Conservation (phyloP, 1,284 basidiomycete species). For the Ganoderma meredithae region DNA sequence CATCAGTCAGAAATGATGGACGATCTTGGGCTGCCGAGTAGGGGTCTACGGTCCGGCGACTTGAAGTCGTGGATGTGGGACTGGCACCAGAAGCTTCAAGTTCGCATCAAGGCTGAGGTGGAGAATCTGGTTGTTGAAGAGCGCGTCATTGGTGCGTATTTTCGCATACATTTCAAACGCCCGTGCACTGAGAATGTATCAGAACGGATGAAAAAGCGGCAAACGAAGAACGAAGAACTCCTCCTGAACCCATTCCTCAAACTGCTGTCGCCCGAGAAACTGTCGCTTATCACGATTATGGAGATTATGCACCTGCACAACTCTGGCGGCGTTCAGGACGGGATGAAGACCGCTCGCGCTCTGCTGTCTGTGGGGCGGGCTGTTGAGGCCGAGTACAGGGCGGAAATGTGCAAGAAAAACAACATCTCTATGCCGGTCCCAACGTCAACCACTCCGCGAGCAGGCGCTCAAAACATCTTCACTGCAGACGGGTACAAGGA, state of each 20-base stretch:
- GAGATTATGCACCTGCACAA: slow-evolving; percentile 90
- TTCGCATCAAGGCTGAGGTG: slow-evolving; percentile 65
- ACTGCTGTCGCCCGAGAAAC: slow-evolving; percentile 79
- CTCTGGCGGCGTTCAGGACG: slow-evolving; percentile 79
- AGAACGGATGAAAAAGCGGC: slow-evolving; percentile 9
- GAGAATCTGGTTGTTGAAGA: slow-evolving; percentile 54
- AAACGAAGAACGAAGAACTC: slow-evolving; percentile 15
- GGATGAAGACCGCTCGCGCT: slow-evolving; percentile 92
- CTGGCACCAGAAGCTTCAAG: slow-evolving; percentile 78
- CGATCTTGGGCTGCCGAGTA: slow-evolving; percentile 60
- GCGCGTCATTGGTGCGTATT: slow-evolving; percentile 30
- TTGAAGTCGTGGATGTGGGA: slow-evolving; percentile 88
- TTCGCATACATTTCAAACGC: background rate
- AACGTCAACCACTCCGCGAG: slow-evolving; percentile 39
- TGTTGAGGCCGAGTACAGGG: slow-evolving; percentile 90
- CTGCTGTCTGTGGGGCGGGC: slow-evolving; percentile 86
- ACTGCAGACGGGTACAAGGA: slow-evolving; percentile 62
- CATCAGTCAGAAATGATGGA: slow-evolving; percentile 71
- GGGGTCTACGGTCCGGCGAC: slow-evolving; percentile 58
- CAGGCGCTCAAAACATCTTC: slow-evolving; percentile 58
- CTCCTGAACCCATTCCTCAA: slow-evolving; percentile 71
- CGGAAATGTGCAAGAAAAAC: slow-evolving; percentile 78
- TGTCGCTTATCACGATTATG: slow-evolving; percentile 90
- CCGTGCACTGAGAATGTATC: background rate
- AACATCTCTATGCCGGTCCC: slow-evolving; percentile 59